A percentile compares a stretch with the other conserved stretches of the same genome.
These are phyloP conservation scores for Suillus tomentosus DNA, from an alignment of 768 basidiomycete species.

Conservation along the genomic window DNA sequence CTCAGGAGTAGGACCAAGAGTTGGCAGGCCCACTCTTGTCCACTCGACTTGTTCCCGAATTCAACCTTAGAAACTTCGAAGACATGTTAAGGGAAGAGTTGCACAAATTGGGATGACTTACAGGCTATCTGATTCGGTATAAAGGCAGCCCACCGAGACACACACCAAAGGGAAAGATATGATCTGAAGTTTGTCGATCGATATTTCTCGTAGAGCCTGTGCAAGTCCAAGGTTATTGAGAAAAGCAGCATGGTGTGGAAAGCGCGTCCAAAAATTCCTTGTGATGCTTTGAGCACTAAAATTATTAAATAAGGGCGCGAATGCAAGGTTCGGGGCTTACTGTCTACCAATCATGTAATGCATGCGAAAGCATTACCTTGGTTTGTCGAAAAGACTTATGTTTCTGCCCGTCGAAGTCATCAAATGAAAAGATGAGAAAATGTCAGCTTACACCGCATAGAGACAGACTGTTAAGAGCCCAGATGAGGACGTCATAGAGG, in stretches of 20 bases:
- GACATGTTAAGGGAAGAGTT: slow-evolving; percentile 11
- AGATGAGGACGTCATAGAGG: slow-evolving; percentile 52
- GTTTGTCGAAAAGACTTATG: slow-evolving; percentile 76
- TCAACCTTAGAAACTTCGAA: slow-evolving; percentile 61
- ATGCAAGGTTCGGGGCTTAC: slow-evolving; percentile 45
- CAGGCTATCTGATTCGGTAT: slow-evolving; percentile 74
- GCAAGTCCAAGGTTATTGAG: slow-evolving; percentile 69
- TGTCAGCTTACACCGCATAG: slow-evolving; percentile 56
- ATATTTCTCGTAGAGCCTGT: slow-evolving; percentile 87
- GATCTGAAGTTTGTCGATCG: slow-evolving; percentile 93
- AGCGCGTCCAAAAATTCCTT: slow-evolving; percentile 91
- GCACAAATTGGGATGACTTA: slow-evolving; percentile 41
- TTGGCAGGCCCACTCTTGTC: slow-evolving; percentile 28
- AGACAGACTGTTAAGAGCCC: slow-evolving; percentile 66
- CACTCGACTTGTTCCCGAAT: slow-evolving; percentile 52
- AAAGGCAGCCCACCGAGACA: slow-evolving; percentile 88
- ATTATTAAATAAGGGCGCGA: slow-evolving; percentile 3
- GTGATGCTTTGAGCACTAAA: slow-evolving; percentile 68
- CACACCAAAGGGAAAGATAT: slow-evolving; percentile 97
- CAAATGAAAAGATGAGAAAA: background rate
- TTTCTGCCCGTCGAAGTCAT: slow-evolving; percentile 63
- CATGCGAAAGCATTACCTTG: slow-evolving; percentile 49
- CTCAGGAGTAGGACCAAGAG: slow-evolving; percentile 20
- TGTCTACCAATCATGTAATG: slow-evolving; percentile 86
- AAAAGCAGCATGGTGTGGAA: slow-evolving; percentile 81